Base-by-base conservation (phyloP, 305 asterid genomes). In the Solanum hybrid region DNA sequence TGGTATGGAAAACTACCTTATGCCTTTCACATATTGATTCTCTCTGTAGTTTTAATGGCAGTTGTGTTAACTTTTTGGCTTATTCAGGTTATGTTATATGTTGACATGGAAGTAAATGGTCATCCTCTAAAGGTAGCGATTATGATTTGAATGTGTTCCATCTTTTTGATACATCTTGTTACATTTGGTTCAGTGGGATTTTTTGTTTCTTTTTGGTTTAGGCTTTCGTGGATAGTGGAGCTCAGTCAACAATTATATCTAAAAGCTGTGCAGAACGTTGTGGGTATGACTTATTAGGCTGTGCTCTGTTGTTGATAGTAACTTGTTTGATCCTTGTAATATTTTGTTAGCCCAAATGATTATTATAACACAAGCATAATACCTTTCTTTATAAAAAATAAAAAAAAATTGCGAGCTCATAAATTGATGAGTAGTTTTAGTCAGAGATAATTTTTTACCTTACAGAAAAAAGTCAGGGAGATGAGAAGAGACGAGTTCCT, bases 171-270 rank as follows among this genome's bases (percentile, higher is more conserved):
- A 32, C 38, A 79, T 83, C 37, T 65, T 78, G 45, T 37, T 78
- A 29, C 39, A 29, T 45, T 72, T 45, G 84, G 73, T 36, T 86
- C 37, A 39, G 81, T 73, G 78, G 85, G 89, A 87, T n/a, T 41
- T 12, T 82, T 70, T 79, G 13, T 81, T 79, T 61, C 26, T 90
- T 70, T 89, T 90, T 90, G 90, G 91, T 93, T 92, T 93, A 97
- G 99, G 99, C 99, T 87, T 97, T 97, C 89, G 99, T 97, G 90
- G 99, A 97, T 89, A 97, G 99, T 91, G 99, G 99, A 91, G 99
- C 99, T 91, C 99, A 96, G 93, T 96, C 99, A 77, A 97, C 99
- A 78, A 96, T 96, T 87, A 96, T 97, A 93, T 97, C 99, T 89
- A 97, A 95, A 95, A 95, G 93, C 93, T 97, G 99, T 92, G 99